Evolutionary conservation across 108 stramenopile species (phyloP).

Genomic region (Schizochytrium sp.): DNA sequence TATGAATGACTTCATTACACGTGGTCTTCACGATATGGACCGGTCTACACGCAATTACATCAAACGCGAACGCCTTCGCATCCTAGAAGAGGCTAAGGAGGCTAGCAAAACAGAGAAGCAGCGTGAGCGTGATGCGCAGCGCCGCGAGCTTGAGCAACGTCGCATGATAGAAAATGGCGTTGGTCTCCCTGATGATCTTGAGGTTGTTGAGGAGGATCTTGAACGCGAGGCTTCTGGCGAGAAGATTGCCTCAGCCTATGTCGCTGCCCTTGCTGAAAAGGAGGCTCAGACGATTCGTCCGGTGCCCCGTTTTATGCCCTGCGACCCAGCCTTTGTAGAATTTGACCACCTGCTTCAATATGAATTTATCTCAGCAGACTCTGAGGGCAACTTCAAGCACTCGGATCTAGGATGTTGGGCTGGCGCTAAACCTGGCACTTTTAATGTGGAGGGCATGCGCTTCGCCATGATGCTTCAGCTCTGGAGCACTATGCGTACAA

Average conservation of each 20-base stretch:
- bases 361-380: neutral
- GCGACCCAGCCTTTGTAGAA: slow-evolving; percentile 60
- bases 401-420: neutral
- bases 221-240: neutral
- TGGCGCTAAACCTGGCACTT: neutral
- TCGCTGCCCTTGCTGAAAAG: slow-evolving; percentile 6
- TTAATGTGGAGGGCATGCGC: slow-evolving; percentile 34
- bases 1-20: neutral
- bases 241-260: slow-evolving; percentile 29
- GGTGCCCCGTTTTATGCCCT: slow-evolving; percentile 26
- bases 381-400: slow-evolving; percentile 9
- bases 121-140: slow-evolving; percentile 55
- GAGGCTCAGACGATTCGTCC: neutral
- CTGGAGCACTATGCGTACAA: slow-evolving; percentile 36
- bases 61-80: slow-evolving; percentile 2
- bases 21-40: slow-evolving; percentile 13
- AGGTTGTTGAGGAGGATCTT: slow-evolving; percentile 39
- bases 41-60: slow-evolving; percentile 17
- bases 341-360: slow-evolving; percentile 21
- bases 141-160: slow-evolving; percentile 18
- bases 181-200: slow-evolving; percentile 52
- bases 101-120: slow-evolving; percentile 36
- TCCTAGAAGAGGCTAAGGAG: slow-evolving; percentile 10
- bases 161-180: slow-evolving; percentile 52
- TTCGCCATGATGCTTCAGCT: slow-evolving; percentile 29